Base-by-base conservation (phyloP, 768 basidiomycete species). In the Tremella mesenterica region DNA sequence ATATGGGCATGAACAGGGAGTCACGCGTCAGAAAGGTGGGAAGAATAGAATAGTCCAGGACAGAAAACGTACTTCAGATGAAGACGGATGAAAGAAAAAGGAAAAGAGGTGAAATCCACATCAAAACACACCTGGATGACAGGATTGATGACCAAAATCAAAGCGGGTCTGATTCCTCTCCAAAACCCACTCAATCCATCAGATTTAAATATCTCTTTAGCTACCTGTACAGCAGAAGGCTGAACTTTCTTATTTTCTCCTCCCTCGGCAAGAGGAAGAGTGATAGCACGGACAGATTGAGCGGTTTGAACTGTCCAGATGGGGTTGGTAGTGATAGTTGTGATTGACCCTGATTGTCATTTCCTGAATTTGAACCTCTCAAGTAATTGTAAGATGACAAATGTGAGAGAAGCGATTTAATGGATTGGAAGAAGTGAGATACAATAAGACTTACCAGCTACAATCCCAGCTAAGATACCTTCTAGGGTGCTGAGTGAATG, bases 231-330 rank as follows among this genome's bases (percentile, higher is more conserved):
- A 50, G 86, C 77, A 12, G 83, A 79, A 21, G 83, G 79, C 56
- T 81, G 61, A 52, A 64, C 57, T 34, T 66, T 68, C 29, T 49
- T 61, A 9, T 47, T 50, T 16, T 53, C 48, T n/a, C 27, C 29
- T 25, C 49, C 45, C 29, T 52, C 4, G 48, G 9, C 10, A 34
- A 18, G 18, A 34, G 33, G 39, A 50, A 39, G 33, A 18, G 57
- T 58, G 51, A 66, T 56, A 1, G 65, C 54, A 14, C 61, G 60
- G 29, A 70, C 72, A 8, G 86, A 84, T 71, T 93, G 90, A 7
- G 85, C 84, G 4, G 89, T 90, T 71, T 97, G 91, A 20, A 97
- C 79, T 44, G 95, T 90, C 95, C 95, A 99, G 56, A 97, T 85
- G 2, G 93, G 93, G 74, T 97, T 96, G 70, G 83, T 86, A 58